Base-by-base conservation (phyloP, 495 filamentous ascomycete genomes). In the Podospora pseudoanserina region DNA sequence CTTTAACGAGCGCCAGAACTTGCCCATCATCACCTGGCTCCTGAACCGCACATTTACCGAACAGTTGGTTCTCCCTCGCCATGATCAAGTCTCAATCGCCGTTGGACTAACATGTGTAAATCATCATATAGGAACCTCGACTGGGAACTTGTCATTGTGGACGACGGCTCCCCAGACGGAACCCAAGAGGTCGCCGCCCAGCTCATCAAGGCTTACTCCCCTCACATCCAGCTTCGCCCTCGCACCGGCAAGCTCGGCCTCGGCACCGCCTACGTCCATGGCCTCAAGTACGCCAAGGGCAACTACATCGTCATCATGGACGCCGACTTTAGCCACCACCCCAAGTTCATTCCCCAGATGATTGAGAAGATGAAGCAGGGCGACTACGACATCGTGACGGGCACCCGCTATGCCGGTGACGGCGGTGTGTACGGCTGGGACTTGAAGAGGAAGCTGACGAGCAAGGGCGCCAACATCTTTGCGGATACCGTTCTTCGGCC, bases 251-350 rank as follows among this genome's bases (percentile, higher is more conserved):
- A 99, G 83, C 91, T 99, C 55, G 96, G 96, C 19, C 88, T 99
- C 28, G 95, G 95, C 66, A 98, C 95, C 2, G 95, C 96, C 11
- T 99, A 99, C 82, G 91, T 98, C 57, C 94, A 99, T 78, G 95
- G 95, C 55, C 84, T 98, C 64, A 84, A 94, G 75, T 97, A 88
- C 76, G 89, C 84, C 49, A 92, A 88, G 26, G 95, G 95, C 70
- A 97, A 93, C 84, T 98, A 87, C 79, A 90, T 99, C 67, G 92
- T 99, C 83, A 99, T 99, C 85, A 98, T 99, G 95, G 95, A 99
- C 83, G 95, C 95, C 79, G 95, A 99, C 80, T 99, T 99, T 87
- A 91, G 88, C 75, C 96, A 99, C 84, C 95, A 99, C 81, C 93
- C 93, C 75, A 96, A 96, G 82, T 97, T 96, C 85, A 92, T 97